These are phyloP conservation scores for Fusarium bulbicola DNA, from an alignment of 2,329 filamentous ascomycete genomes.

Conservation along the genomic window DNA sequence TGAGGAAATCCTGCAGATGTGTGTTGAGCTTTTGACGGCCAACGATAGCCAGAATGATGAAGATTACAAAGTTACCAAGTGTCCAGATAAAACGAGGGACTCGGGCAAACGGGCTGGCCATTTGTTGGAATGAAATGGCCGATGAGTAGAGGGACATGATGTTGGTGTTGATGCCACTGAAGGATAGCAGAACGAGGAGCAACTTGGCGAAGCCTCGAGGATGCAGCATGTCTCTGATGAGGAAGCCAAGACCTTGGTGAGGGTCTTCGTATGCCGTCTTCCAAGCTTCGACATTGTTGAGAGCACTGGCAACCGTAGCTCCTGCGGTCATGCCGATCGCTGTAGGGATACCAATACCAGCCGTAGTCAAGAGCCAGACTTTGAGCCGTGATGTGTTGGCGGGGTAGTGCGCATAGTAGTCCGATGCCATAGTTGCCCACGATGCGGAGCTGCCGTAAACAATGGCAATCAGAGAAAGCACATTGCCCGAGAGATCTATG, in stretches of 20 bases:
- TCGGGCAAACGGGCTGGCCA: neutral
- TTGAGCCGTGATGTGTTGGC: neutral
- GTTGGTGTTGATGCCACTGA: constrained; percentile 8
- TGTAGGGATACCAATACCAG: constrained; percentile 1
- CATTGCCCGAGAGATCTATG: neutral
- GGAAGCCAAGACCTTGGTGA: neutral
- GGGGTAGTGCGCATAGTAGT: constrained; percentile 10
- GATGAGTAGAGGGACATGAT: constrained; percentile 13
- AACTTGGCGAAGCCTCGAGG: constrained; percentile 5
- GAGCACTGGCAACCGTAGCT: constrained; percentile 1
- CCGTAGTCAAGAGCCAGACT: constrained; percentile 2
- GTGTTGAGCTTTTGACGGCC: constrained; percentile 8
- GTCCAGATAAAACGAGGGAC: constrained; percentile 8
- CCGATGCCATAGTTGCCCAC: constrained; percentile 5
- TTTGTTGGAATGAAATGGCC: constrained; percentile 3
- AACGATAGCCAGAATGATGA: constrained; percentile 1
- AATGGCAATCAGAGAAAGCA: neutral
- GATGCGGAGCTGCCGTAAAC: constrained; percentile 6
- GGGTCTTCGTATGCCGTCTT: neutral
- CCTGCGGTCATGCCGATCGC: constrained; percentile 5
- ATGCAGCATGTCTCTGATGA: constrained; percentile 4
- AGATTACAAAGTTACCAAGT: neutral
- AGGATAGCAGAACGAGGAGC: neutral
- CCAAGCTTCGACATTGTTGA: constrained; percentile 3
- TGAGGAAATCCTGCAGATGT: constrained; percentile 1